Evolutionary conservation across 2,329 filamentous ascomycete genomes (phyloP), one percentile per base, ranked within the genome.

Genomic region (Xylaria hypoxylon): DNA sequence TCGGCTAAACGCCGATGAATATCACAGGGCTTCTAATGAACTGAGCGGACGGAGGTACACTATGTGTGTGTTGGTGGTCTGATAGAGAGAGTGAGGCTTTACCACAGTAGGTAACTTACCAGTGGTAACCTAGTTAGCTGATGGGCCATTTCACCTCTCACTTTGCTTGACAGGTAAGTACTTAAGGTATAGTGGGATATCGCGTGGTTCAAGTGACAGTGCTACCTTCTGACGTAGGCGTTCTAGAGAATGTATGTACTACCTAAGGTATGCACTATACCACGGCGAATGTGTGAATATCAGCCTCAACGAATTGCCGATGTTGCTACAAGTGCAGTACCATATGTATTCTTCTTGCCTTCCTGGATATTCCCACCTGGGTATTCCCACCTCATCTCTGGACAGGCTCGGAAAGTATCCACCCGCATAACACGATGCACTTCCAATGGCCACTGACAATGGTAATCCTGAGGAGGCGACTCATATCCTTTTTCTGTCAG

Each of bases 151-250:
- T 22, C 8, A 35, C 19, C 22, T 53, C 42, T 55, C 40, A 53
- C 47, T 47, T 48, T 11, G 8, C 22, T 52, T n/a, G n/a, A n/a
- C n/a, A n/a, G n/a, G n/a, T n/a, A n/a, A n/a, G n/a, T n/a, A n/a
- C n/a, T n/a, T n/a, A n/a, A n/a, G n/a, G n/a, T n/a, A 22, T 17
- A 15, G 50, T 35, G 31, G 50, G 31, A 58, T 57, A 47, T 45
- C 24, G 44, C 22, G 28, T 22, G 31, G 47, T 48, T 53, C 38
- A 28, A 55, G 38, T 11, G n/a, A 40, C 22, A n/a, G 40, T 62
- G 47, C 33, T 17, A 58, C 59, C 38, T 22, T 65, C 44, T 62
- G 65, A 65, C 62, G 63, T 58, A 57, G 45, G 33, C 2, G 22
- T 59, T 17, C 6, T 19, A 45, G 6, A n/a, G 17, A 45, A 15